Base-by-base conservation (phyloP, 2,329 filamentous ascomycete genomes). In the Fonsecaea erecta region DNA sequence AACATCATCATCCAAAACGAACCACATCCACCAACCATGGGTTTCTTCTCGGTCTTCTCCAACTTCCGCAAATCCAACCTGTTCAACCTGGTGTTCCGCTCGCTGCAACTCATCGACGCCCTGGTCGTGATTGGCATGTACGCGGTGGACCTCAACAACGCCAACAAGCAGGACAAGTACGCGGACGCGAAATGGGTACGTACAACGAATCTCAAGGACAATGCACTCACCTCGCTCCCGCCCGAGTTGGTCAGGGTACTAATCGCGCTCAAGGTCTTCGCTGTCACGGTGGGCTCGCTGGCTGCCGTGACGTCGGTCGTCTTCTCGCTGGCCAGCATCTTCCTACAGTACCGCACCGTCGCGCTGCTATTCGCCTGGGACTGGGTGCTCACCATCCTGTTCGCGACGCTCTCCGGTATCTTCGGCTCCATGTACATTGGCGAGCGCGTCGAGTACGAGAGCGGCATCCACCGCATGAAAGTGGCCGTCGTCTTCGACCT, bases 401-500 rank as follows among this genome's bases (percentile, higher is more conserved):
- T 91, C 89, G 86, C 92, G 65, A 86, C 88, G 1, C 82, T 95
- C 5, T 96, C 96, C 75, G 93, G 92, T 18, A 80, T 95, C 66
- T 97, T 97, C 75, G 93, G 88, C 60, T 87, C 84, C 72, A 86
- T 94, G 83, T 97, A 89, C 81, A 90, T 96, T 74, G 77, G 85
- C 60, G 88, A 88, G 72, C 76, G 92, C 64, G 76, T 88, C 0
- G 82, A 90, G 74, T 88, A 87, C 14, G 84, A 91, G 74, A 72
- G 73, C 46, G 87, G 84, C 56, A 84, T 94, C 63, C 79, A 82
- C 70, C 85, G 91, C 63, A 96, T 97, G 92, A 92, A 93, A 80
- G 88, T 89, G 74, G 91, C 92, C 4, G 91, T 95, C 16, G 96
- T 91, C 90, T 83, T 96, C 52, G 90, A 94, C 76, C 77, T 96